phyloP scores from a whole-genome alignment of 495 filamentous ascomycete species.

The Tirmania nivea region DNA sequence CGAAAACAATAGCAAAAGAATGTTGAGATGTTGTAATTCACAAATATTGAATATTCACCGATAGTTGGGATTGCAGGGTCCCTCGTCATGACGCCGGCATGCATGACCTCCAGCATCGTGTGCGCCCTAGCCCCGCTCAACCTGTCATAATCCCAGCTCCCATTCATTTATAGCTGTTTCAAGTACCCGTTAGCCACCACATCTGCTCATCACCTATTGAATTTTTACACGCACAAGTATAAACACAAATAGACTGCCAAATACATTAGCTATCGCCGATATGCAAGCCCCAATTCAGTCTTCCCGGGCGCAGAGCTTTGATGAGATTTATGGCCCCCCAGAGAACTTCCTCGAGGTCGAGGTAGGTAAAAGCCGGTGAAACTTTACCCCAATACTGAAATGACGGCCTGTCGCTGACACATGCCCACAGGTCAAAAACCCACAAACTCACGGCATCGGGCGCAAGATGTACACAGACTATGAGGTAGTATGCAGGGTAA shows the following conservation, averaged over 20 bases:
- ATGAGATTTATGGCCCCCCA: constrained; percentile 95
- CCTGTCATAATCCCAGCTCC: too few relatives aligned
- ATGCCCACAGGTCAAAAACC: constrained; percentile 55
- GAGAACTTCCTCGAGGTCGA: constrained; percentile 99
- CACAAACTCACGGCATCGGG: constrained; percentile 83
- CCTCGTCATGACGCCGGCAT: too few relatives aligned
- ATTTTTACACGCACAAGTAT: too few relatives aligned
- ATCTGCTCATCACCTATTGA: neutral
- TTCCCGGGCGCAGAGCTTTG: constrained; percentile 69
- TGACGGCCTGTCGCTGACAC: neutral
- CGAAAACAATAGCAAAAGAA: too few relatives aligned
- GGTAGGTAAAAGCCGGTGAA: constrained; percentile 29
- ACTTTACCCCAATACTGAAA: neutral
- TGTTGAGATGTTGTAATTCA: too few relatives aligned
- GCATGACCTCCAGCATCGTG: too few relatives aligned
- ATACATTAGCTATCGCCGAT: neutral
- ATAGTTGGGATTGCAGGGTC: too few relatives aligned
- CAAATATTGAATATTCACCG: too few relatives aligned
- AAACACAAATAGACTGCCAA: neutral
- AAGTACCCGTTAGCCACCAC: too few relatives aligned
- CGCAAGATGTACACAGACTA: constrained; percentile 97
- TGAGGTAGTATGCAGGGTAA: constrained; percentile 65
- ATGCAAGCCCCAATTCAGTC: constrained; percentile 21
- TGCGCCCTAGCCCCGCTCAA: too few relatives aligned
- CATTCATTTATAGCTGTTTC: too few relatives aligned